Evolutionary conservation across 2,329 filamentous ascomycete species (phyloP).

Genomic region (Paraconiothyrium brasiliense): DNA sequence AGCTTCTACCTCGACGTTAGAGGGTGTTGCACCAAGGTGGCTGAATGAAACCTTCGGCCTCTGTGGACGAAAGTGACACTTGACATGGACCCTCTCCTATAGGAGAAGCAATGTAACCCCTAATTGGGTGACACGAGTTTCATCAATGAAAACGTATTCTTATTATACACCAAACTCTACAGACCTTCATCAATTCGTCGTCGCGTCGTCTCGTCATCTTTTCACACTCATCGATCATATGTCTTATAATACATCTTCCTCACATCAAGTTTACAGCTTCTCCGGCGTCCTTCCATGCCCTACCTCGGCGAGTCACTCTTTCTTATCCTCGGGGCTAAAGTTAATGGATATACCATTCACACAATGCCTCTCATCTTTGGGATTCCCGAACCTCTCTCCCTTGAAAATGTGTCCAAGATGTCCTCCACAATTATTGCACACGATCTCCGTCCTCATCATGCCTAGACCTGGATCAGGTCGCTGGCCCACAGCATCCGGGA

Average conservation of each 20-base stretch:
- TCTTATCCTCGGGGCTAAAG: conserved; percentile 75
- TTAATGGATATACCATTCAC: conserved; percentile 93
- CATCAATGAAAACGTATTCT: not conserved
- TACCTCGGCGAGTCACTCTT: conserved; percentile 27
- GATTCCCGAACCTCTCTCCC: conserved; percentile 82
- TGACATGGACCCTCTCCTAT: no score
- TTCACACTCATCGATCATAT: not conserved
- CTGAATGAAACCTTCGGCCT: no score
- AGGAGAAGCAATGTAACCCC: no score
- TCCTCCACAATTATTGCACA: conserved; percentile 93
- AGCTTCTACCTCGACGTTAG: no score
- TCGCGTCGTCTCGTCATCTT: conserved; percentile 1
- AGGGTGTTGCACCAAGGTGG: no score
- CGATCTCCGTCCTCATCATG: conserved; percentile 90
- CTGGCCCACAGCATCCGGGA: conserved; percentile 87
- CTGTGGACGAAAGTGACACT: no score
- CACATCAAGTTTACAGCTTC: not conserved
- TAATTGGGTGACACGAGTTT: no score
- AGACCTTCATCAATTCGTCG: conserved; percentile 1
- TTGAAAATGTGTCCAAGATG: conserved; percentile 93
- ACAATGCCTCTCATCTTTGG: conserved; percentile 96
- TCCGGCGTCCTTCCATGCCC: not conserved
- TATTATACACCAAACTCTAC: not conserved
- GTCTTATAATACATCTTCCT: not conserved
- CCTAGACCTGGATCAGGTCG: conserved; percentile 80